Base-by-base conservation (phyloP, 805 yeast genomes). In the Kluyveromyces starmeri region DNA sequence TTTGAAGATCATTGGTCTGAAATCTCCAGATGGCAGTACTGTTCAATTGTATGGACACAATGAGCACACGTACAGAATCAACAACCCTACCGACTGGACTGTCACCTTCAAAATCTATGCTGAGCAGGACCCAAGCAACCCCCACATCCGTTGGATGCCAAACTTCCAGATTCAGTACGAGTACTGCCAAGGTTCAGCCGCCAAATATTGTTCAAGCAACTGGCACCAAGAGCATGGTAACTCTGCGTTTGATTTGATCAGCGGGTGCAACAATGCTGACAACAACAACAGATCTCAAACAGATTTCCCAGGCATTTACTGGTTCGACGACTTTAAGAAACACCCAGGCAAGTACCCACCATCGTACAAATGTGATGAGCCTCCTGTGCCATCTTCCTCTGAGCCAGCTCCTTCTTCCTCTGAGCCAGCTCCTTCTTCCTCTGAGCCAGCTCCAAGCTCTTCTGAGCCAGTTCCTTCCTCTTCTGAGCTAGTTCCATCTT, bases 151-250 rank as follows among this genome's bases (percentile, higher is more conserved):
- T 6, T 47, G 55, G 43, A 43, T 50, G 38, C 51, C 53, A 5
- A 21, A 43, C 11, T 55, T 55, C 45, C 56, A 52, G 41, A 46
- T 57, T 30, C 59, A 57, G 26, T 55, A 43, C 28, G 57, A 56
- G 13, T 57, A 60, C 50, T 46, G 50, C 24, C 48, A 52, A 19
- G 57, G 53, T 8, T 23, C 26, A 23, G 13, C 11, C 26, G 11
- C 14, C 14, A 7, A 6, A 10, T 23, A 40, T 29, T 9, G 22
- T 4, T 15, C 21, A 13, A 31, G 23, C 11, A 11, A 20, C 23
- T 20, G 23, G 23, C 9, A 28, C 12, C 37, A 45, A 42, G 12
- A 15, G 12, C 36, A 42, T 39, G 42, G 45, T 27, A 15, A 35
- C 10, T 36, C 40, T 11, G 24, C 36, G 17, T 46, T 44, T 23